Percentiles rank a stretch among this genome's conserved stretches.
phyloP scores from a whole-genome alignment of 1,139 yeast species.

The Pichia sp. region DNA sequence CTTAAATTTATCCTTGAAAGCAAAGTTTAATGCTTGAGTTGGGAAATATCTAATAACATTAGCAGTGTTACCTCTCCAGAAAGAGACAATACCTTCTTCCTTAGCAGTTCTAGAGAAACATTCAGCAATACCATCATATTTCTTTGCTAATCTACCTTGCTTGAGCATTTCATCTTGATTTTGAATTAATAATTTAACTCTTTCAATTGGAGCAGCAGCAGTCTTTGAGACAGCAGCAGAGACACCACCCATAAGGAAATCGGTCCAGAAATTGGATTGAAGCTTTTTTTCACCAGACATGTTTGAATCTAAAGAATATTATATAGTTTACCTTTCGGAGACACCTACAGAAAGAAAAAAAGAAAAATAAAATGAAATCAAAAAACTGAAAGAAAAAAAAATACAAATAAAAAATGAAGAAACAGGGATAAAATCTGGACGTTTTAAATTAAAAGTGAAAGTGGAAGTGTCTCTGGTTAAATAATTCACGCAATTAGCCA shows the following conservation, averaged over 20 bases:
- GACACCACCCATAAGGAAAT: conserved; percentile 76
- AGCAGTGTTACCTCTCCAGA: conserved; percentile 87
- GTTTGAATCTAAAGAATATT: conserved; percentile 11
- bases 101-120: conserved; percentile 69
- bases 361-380: conserved; percentile 1
- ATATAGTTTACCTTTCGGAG: conserved; percentile 1
- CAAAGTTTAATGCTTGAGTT: conserved; percentile 78
- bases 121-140: conserved; percentile 63
- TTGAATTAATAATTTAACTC: conserved; percentile 75
- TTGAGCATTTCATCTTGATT: conserved; percentile 81
- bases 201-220: conserved; percentile 81
- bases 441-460: too few species aligned
- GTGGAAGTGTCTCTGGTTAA: too few species aligned
- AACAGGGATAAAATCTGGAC: background rate
- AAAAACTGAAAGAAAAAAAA: background rate
- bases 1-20: conserved; percentile 80
- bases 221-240: conserved; percentile 84
- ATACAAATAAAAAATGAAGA: background rate
- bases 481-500: too few species aligned
- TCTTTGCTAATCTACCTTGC: conserved; percentile 66
- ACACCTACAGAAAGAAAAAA: conserved; percentile 9
- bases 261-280: conserved; percentile 39
- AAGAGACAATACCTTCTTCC: conserved; percentile 63
- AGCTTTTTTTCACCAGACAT: conserved; percentile 26
- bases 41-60: conserved; percentile 83